Evolutionary conservation across 306 rosid genomes (phyloP), one percentile per base, ranked within the genome.

Genomic region (Corylus americana): DNA sequence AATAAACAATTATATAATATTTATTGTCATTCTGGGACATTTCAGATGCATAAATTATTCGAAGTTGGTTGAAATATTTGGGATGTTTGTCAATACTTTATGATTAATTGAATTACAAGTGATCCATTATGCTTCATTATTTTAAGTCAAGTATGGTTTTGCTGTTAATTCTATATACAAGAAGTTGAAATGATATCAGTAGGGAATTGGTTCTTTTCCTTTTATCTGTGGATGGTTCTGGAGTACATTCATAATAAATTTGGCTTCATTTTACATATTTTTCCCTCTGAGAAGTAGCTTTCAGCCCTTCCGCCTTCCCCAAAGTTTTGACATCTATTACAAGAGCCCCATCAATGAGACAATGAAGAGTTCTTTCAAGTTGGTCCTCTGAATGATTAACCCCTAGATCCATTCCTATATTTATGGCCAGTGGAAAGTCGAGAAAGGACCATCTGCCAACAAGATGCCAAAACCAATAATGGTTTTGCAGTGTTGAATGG

Each of bases 1-100:
- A 31, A 57, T 25, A 45, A 78, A 78, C 39, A 64, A 64, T 53
- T 31, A 76, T 64, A 53, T 61, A 58, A 48, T 42, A 18, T 79
- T 44, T 42, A 18, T 79, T 44, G 27, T 54, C 18, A 55, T 14
- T 25, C 51, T 6, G 17, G 35, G 50, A 47, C 50, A 47, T 22
- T 64, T 62, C 62, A 25, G 47, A 77, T 44, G 63, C 66, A 50
- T 55, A 62, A 71, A 13, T n/a, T 8, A 17, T 67, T 39, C n/a
- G n/a, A 67, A 39, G 44, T 39, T 39, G 13, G 39, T 18, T 67
- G 25, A 42, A 67, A 67, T 59, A 59, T 42, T 67, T 64, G 70
- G 51, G 27, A 67, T 16, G 22, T 11, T 42, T 3, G 48, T 35
- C 14, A 8, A 3, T 16, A 63, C 17, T 29, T 7, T 63, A 13